These are phyloP conservation scores for Pleoardoris graminearum DNA, from an alignment of 2,329 filamentous ascomycete genomes.

Conservation along the genomic window DNA sequence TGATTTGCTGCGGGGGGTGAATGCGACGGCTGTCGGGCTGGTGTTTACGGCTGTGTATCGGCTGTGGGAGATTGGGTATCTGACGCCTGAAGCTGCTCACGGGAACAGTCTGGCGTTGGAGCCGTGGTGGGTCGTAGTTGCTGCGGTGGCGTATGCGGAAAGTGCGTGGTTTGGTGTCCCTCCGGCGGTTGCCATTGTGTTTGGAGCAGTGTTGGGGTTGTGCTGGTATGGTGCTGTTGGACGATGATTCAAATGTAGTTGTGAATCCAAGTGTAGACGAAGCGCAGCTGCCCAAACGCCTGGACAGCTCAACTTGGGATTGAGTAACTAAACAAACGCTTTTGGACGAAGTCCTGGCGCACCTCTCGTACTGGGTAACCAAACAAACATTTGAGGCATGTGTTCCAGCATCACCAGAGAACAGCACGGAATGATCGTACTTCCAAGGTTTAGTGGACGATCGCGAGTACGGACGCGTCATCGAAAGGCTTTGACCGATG, in stretches of 20 bases:
- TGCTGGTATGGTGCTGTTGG: constrained; percentile 47
- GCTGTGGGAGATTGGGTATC: constrained; percentile 50
- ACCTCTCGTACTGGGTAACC: too few species aligned
- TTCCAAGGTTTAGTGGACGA: too few species aligned
- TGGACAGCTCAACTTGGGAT: too few species aligned
- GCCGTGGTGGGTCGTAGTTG: constrained; percentile 53
- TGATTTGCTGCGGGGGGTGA: constrained; percentile 45
- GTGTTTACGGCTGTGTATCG: constrained; percentile 52
- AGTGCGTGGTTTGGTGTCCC: constrained; percentile 47
- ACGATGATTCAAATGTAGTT: constrained; percentile 7
- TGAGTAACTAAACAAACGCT: too few species aligned
- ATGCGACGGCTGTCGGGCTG: constrained; percentile 49
- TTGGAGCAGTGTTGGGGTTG: constrained; percentile 46
- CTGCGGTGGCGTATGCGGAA: constrained; percentile 47
- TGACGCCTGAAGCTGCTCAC: constrained; percentile 41
- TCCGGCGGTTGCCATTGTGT: constrained; percentile 45
- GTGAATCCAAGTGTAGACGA: too few species aligned
- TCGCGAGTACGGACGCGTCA: too few species aligned
- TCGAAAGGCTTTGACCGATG: too few species aligned
- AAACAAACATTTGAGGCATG: too few species aligned
- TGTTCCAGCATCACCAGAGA: too few species aligned
- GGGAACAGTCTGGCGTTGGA: constrained; percentile 46
- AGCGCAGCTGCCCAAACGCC: too few species aligned
- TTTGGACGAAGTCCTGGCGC: too few species aligned
- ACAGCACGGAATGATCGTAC: too few species aligned